A percentile compares a stretch with the other conserved stretches of the same genome.
Evolutionary conservation across 176 grass and related monocot species (phyloP).

Genomic region (Tillandsia leiboldiana): DNA sequence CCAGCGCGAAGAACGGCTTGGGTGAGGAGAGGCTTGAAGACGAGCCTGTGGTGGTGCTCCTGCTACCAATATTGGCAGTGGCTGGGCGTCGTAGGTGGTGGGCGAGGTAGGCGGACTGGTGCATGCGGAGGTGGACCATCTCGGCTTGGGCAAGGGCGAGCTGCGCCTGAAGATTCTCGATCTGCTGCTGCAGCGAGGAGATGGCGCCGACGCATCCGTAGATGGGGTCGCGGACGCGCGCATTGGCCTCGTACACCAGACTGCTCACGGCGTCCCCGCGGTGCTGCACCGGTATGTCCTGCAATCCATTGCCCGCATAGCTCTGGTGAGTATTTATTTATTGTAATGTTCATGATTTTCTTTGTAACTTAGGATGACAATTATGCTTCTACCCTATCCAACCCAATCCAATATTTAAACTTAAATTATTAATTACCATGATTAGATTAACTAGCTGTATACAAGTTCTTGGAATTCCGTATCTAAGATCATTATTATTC

Average conservation of each 20-base stretch:
- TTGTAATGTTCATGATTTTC: too few relatives aligned
- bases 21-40: slow-evolving; percentile 1
- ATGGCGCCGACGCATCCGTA: slow-evolving; percentile 94
- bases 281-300: slow-evolving; percentile 84
- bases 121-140: slow-evolving; percentile 65
- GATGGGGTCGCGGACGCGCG: slow-evolving; percentile 75
- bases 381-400: too few relatives aligned
- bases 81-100: slow-evolving; percentile 22
- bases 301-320: background rate
- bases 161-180: slow-evolving; percentile 79
- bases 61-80: slow-evolving; percentile 1
- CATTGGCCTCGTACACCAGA: slow-evolving; percentile 97
- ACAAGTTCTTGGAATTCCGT: background rate
- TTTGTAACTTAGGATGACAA: too few relatives aligned
- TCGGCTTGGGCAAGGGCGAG: slow-evolving; percentile 84
- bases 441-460: background rate
- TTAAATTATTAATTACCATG: too few relatives aligned
- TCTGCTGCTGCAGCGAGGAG: slow-evolving; percentile 88
- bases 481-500: background rate
- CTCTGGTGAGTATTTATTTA: too few relatives aligned
- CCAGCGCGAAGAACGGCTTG: slow-evolving; percentile 23
- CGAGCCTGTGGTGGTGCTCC: slow-evolving; percentile 34
- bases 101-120: slow-evolving; percentile 31
- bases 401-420: too few relatives aligned
- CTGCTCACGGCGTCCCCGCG: slow-evolving; percentile 94